Evolutionary conservation across 306 rosid genomes (phyloP).

Genomic region (Fragaria vesca): DNA sequence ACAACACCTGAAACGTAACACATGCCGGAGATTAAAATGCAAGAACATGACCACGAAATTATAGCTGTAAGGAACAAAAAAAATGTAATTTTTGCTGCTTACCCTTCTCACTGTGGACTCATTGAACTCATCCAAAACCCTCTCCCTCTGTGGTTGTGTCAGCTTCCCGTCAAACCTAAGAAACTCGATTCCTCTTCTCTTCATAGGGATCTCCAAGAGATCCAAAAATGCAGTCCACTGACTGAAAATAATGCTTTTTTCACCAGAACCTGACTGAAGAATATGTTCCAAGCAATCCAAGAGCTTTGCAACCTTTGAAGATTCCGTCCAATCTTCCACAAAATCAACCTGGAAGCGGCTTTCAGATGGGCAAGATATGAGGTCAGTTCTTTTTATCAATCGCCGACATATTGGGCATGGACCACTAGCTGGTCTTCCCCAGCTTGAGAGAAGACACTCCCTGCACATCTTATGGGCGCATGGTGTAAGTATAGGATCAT

Average conservation of each 20-base stretch:
- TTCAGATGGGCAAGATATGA: slow-evolving; percentile 59
- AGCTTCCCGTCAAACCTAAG: slow-evolving; percentile 71
- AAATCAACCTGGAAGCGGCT: slow-evolving; percentile 60
- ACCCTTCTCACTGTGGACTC: slow-evolving; percentile 55
- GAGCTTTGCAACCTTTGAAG: slow-evolving; percentile 70
- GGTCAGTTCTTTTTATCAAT: slow-evolving; percentile 45
- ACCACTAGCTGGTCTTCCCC: slow-evolving; percentile 59
- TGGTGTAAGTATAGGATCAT: slow-evolving; percentile 84
- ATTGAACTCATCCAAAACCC: slow-evolving; percentile 65
- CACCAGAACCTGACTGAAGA: slow-evolving; percentile 37
- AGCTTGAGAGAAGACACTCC: slow-evolving; percentile 70
- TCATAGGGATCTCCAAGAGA: slow-evolving; percentile 69
- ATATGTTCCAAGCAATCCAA: slow-evolving; percentile 54
- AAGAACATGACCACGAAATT: neutral
- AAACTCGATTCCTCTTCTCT: slow-evolving; percentile 49
- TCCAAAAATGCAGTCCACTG: slow-evolving; percentile 84
- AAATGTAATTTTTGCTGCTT: slow-evolving; percentile 12
- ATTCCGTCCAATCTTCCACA: slow-evolving; percentile 72
- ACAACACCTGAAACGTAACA: slow-evolving; percentile 52
- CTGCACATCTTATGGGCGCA: slow-evolving; percentile 90
- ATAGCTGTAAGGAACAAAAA: neutral
- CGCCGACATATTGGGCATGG: slow-evolving; percentile 71
- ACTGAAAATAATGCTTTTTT: slow-evolving; percentile 79
- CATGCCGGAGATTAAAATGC: neutral
- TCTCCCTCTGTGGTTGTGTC: slow-evolving; percentile 68